Conservation (phyloP, 345 rosid species). For the Syzygium jambos region DNA sequence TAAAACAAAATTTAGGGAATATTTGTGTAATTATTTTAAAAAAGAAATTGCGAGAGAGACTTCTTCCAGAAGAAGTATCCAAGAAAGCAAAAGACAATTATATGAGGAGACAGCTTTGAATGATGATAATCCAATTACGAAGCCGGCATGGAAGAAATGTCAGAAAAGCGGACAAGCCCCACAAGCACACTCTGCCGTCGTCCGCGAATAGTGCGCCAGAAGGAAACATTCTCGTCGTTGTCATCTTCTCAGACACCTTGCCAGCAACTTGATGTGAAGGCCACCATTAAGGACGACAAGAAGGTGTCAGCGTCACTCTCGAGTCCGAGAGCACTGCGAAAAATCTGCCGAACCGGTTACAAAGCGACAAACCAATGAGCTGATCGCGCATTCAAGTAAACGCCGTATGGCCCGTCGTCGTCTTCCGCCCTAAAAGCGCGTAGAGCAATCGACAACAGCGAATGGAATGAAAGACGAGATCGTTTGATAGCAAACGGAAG, state of each 20-base stretch:
- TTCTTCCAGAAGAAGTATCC: not conserved
- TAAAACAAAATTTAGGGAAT: too few relatives aligned
- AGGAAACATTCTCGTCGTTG: not conserved
- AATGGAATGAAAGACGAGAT: too few relatives aligned
- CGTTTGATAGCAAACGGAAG: too few relatives aligned
- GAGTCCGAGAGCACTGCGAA: not conserved
- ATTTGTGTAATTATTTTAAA: too few relatives aligned
- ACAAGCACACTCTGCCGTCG: not conserved
- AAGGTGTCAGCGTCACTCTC: not conserved
- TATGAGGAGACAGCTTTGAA: not conserved
- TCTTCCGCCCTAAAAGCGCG: not conserved
- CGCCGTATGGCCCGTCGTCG: not conserved
- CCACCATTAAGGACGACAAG: not conserved
- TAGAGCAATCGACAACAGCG: not conserved
- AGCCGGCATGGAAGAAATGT: not conserved
- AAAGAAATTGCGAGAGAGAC: not conserved
- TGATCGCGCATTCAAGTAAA: not conserved
- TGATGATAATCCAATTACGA: not conserved
- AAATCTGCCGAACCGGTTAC: not conserved
- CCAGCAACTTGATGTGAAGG: not conserved
- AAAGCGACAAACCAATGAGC: not conserved
- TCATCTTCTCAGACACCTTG: not conserved
- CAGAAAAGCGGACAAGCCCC: not conserved
- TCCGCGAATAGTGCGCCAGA: not conserved
- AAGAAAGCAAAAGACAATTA: not conserved